Base-by-base conservation (phyloP, 768 basidiomycete genomes). In the Artomyces pyxidatus region DNA sequence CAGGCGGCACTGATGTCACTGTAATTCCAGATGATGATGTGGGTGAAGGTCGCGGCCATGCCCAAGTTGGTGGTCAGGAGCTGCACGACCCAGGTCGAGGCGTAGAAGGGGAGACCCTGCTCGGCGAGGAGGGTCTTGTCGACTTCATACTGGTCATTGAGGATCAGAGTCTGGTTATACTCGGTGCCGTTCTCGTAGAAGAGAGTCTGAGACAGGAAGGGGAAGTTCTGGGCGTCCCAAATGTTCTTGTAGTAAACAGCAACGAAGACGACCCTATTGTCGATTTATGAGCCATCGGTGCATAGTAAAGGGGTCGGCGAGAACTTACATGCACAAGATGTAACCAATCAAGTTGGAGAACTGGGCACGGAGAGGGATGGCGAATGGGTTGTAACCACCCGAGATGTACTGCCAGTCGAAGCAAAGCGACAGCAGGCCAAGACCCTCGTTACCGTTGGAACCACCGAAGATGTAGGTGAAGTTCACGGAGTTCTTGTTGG, bases 281-380 rank as follows among this genome's bases (percentile, higher is more conserved):
- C 23, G 22, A 41, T 25, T 16, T 10, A n/a, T 11, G 27, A 10
- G 40, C 50, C 5, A 11, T 14, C 17, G 26, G 49, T 22, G 53
- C 42, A 21, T 32, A 22, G 14, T 3, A 2, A 5, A 2, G 14
- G 22, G 14, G 16, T 26, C 26, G 1, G 17, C n/a, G n/a, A n/a
- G 26, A 3, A 53, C 71, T 40, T 45, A 79, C 76, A 75, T 71
- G 72, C 73, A 80, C 12, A 80, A 57, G 16, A 73, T 60, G 12
- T 71, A 71, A 1, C 78, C 80, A 17, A 71, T 60, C 44, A 77
- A 72, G 17, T 67, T 58, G 2, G 76, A 79, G 30, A 79, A 43
- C 60, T 65, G 78, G 3, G 78, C 74, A 6, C 71, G 70, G 10
- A 83, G 60, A 1, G 81, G 80, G 23, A 78, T 78, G 4, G 70